Base-by-base conservation (phyloP, 1,284 basidiomycete genomes). In the Heterobasidion occidentale region DNA sequence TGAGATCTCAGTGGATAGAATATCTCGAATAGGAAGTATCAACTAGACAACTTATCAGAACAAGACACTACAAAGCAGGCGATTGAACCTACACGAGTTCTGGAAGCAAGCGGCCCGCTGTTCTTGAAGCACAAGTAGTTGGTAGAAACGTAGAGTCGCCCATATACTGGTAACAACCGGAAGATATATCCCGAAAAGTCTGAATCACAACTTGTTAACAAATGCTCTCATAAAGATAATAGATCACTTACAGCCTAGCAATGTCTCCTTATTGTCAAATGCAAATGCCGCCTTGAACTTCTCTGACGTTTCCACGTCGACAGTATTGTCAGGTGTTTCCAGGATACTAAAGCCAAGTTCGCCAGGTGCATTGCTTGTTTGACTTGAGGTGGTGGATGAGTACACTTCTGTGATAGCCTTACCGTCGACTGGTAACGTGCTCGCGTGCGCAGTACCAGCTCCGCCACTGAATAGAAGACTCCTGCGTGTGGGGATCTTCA, bases 101-200 rank as follows among this genome's bases (percentile, higher is more conserved):
- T 87, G 54, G 84, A 74, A 53, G 80, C 80, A 48, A 94, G 68
- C 8, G 90, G 79, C 1, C 88, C 86, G 48, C 81, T 88, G 2
- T 92, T 91, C 65, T 89, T 87, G 79, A 96, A 96, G 71, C 92
- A 95, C 68, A 96, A 89, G 68, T 84, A 88, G 61, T 91, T 93
- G 20, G 81, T 86, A 27, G 94, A 94, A 58, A 98, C 79, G 65
- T 90, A 97, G 45, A 97, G 79, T 51, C 87, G 80, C 6, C 94
- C 94, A 58, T 81, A 90, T 8, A 95, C 81, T 0, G 95, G 95
- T 8, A 97, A 70, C 20, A 95, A 77, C 54, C 94, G 80, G 70
- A 88, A 92, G 48, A 98, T 77, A 68, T 90, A 94, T 15, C 92
- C 93, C 44, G 90, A 81, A 69, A 94, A 92, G 68, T 91, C 94